Evolutionary conservation across 768 basidiomycete genomes (phyloP).

Genomic region (Peribolospora baueri): DNA sequence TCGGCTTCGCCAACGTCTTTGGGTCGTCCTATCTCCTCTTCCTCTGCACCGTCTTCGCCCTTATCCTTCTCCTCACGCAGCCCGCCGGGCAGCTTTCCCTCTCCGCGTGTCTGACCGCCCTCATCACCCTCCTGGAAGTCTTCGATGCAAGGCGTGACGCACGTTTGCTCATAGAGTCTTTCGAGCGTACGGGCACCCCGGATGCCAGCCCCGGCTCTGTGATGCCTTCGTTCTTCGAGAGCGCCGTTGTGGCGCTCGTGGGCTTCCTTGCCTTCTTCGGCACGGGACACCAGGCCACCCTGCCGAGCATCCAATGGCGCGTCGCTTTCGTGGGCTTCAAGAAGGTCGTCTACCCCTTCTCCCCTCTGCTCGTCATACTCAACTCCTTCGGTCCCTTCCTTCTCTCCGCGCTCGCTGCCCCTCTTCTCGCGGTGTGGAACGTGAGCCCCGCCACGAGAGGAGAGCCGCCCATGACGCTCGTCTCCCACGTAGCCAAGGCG

Average conservation of each 20-base stretch:
- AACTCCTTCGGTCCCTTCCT: constrained; percentile 57
- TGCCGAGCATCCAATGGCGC: constrained; percentile 89
- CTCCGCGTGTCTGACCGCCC: constrained; percentile 34
- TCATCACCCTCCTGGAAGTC: constrained; percentile 56
- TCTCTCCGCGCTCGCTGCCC: constrained; percentile 39
- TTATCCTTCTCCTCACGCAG: constrained; percentile 41
- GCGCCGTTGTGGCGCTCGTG: constrained; percentile 48
- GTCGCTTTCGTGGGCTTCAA: constrained; percentile 56
- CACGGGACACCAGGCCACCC: constrained; percentile 76
- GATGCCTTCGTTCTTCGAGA: constrained; percentile 35
- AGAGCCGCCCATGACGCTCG: constrained; percentile 22
- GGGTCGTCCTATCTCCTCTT: constrained; percentile 72
- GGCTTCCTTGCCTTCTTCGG: constrained; percentile 54
- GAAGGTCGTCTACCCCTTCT: constrained; percentile 43
- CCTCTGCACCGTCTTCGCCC: constrained; percentile 38
- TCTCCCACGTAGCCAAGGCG: constrained; percentile 6
- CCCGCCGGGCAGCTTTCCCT: constrained; percentile 62
- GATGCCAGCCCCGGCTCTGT: background rate
- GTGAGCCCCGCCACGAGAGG: constrained; percentile 31
- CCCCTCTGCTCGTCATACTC: constrained; percentile 43
- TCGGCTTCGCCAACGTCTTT: constrained; percentile 74
- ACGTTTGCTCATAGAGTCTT: constrained; percentile 21
- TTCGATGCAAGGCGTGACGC: constrained; percentile 57
- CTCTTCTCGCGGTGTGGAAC: constrained; percentile 63
- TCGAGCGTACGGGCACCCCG: constrained; percentile 19